These are phyloP conservation scores for Choanephora cucurbitarum DNA, from an alignment of 371 early-diverging fungal genomes.

Conservation along the genomic window DNA sequence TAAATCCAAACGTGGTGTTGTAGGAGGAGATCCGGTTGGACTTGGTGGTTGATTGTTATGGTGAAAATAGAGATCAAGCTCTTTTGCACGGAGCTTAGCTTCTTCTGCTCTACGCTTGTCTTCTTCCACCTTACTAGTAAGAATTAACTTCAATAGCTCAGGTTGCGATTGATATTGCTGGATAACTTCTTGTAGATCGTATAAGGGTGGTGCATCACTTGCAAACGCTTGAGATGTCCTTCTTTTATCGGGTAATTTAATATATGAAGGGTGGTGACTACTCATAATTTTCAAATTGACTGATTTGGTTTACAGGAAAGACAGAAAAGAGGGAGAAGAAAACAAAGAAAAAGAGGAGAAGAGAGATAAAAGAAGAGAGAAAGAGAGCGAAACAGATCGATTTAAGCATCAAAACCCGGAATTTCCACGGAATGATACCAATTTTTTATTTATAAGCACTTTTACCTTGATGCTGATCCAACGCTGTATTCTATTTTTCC, in stretches of 20 bases:
- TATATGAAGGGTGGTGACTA: neutral
- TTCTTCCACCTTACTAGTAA: conserved; percentile 66
- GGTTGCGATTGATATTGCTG: conserved; percentile 60
- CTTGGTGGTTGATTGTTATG: conserved; percentile 13
- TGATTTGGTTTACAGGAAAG: neutral
- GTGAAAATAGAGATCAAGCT: conserved; percentile 48
- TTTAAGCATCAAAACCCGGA: conserved; percentile 22
- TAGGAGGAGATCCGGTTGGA: conserved; percentile 4
- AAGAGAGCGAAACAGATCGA: neutral
- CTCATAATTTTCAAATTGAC: conserved; percentile 10
- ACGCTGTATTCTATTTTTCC: neutral
- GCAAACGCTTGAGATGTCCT: neutral
- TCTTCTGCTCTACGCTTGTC: conserved; percentile 67
- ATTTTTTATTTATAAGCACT: conserved; percentile 10
- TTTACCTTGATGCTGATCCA: conserved; percentile 5
- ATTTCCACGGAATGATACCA: conserved; percentile 13
- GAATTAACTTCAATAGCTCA: conserved; percentile 63
- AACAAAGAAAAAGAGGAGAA: conserved; percentile 1
- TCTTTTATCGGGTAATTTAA: conserved; percentile 2
- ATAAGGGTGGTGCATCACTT: conserved; percentile 10
- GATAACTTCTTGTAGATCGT: conserved; percentile 60
- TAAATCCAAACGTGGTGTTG: conserved; percentile 8
- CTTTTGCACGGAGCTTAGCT: conserved; percentile 57
- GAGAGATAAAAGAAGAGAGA: conserved; percentile 2
- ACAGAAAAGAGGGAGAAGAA: neutral